Conservation (phyloP, 352 stramenopile species). For the Thraustotheca clavata region DNA sequence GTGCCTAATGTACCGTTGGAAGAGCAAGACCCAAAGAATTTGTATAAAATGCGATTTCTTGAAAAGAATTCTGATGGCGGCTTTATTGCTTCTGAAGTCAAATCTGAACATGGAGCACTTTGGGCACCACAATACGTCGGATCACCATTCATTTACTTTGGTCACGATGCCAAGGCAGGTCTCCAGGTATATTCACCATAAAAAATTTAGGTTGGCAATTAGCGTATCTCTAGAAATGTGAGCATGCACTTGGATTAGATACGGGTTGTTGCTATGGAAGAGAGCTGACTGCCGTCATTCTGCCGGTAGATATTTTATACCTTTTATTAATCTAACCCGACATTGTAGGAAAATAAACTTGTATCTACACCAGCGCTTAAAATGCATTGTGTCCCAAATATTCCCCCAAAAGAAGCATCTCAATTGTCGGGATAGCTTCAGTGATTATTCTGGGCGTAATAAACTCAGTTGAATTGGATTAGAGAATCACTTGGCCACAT, state of each 20-base stretch:
- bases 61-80: constrained; percentile 29
- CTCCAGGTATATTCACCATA: constrained; percentile 53
- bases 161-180: constrained; percentile 79
- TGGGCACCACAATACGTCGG: constrained; percentile 82
- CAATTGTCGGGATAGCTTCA: background rate
- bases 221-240: constrained; percentile 42
- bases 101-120: constrained; percentile 24
- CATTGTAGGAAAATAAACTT: constrained; percentile 6
- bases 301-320: constrained; percentile 41
- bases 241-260: constrained; percentile 86
- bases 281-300: constrained; percentile 76
- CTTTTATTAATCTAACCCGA: background rate
- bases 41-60: constrained; percentile 91
- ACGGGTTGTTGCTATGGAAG: constrained; percentile 87
- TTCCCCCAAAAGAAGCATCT: background rate
- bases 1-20: constrained; percentile 46
- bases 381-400: constrained; percentile 5
- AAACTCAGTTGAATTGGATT: too few species aligned
- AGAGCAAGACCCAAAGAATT: constrained; percentile 77
- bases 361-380: constrained; percentile 10
- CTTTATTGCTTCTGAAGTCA: constrained; percentile 30
- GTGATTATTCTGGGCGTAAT: background rate
- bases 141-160: constrained; percentile 83
- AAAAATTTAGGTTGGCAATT: background rate
- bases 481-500: background rate